Evolutionary conservation across 192 early-diverging fungal species (phyloP).

Genomic region (Coemansia sp.): DNA sequence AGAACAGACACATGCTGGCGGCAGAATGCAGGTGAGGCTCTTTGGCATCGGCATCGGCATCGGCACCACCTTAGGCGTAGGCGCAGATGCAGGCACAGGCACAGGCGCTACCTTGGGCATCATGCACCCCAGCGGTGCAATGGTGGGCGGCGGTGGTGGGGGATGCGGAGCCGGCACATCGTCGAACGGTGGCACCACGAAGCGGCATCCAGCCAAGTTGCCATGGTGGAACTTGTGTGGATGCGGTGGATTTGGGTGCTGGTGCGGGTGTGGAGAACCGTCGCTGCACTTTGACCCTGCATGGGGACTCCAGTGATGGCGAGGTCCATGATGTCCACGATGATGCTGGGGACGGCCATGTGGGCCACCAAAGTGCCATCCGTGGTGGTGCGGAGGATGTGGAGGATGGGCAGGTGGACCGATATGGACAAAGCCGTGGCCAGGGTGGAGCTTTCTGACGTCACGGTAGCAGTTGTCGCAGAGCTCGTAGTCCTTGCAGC

Average conservation of each 20-base stretch:
- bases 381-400: constrained; percentile 1
- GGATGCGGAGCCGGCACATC: neutral
- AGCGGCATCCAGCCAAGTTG: constrained; percentile 1
- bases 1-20: no score
- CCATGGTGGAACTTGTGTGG: constrained; percentile 2
- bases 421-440: constrained; percentile 45
- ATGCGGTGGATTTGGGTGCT: neutral
- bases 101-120: constrained; percentile 2
- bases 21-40: neutral
- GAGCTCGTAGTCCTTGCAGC: constrained; percentile 48
- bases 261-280: constrained; percentile 5
- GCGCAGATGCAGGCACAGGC: neutral
- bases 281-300: neutral
- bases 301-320: no score
- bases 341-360: neutral
- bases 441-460: constrained; percentile 25
- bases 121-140: constrained; percentile 1
- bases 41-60: no score
- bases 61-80: no score
- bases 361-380: neutral
- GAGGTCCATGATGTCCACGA: no score
- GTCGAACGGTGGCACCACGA: constrained; percentile 9
- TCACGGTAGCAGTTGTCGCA: constrained; percentile 55
- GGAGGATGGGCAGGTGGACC: constrained; percentile 7
- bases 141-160: neutral